Conservation (phyloP, 2,329 filamentous ascomycete genomes). For the Aspergillus ustus region DNA sequence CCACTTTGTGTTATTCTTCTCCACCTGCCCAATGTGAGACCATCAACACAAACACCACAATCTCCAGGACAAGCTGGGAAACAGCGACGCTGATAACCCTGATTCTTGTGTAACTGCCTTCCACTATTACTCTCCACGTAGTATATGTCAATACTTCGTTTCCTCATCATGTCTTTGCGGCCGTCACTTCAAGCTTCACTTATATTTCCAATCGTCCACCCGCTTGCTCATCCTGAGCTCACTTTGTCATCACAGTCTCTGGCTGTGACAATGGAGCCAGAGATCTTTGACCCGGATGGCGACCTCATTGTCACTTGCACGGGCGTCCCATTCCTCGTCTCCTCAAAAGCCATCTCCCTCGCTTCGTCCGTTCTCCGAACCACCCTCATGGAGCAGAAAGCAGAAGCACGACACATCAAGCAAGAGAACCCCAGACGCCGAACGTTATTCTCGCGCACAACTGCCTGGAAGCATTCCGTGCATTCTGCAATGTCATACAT, state of each 20-base stretch:
- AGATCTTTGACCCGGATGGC: neutral
- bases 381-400: neutral
- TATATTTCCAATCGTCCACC: neutral
- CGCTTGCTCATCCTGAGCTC: neutral
- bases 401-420: neutral
- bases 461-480: neutral
- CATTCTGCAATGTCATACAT: neutral
- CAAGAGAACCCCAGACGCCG: neutral
- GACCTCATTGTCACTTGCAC: neutral
- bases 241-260: neutral
- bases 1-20: neutral
- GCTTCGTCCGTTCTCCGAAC: neutral
- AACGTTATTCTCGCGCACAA: neutral
- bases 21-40: neutral
- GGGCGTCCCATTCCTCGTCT: neutral
- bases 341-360: too few relatives aligned
- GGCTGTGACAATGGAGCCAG: neutral
- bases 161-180: neutral
- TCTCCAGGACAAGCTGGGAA: neutral
- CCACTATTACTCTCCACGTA: neutral
- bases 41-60: neutral
- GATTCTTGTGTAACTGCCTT: too few relatives aligned
- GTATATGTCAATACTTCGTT: neutral
- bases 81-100: neutral
- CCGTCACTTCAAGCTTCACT: neutral